A percentile compares a stretch with the other conserved stretches of the same genome.
Conservation (phyloP, 441 rosid species). For the Erodium trifolium region DNA sequence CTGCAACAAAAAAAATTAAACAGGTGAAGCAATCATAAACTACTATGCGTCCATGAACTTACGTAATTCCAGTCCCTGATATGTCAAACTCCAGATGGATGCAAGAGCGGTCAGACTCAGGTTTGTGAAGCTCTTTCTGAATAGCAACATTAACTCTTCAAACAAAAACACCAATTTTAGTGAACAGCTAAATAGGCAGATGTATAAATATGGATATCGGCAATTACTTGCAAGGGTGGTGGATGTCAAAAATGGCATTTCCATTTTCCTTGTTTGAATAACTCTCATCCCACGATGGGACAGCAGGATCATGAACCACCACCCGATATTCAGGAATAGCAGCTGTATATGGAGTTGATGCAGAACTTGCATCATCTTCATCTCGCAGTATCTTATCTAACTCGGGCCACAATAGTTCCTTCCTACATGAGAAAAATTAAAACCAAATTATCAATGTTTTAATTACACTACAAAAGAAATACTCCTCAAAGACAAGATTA, state of each 20-base stretch:
- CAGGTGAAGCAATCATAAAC: not conserved
- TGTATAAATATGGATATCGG: not conserved
- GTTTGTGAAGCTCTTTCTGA: slow-evolving; percentile 77
- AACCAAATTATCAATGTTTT: not conserved
- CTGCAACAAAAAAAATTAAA: not conserved
- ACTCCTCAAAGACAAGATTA: not conserved
- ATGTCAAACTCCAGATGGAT: slow-evolving; percentile 86
- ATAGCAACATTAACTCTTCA: slow-evolving; percentile 71
- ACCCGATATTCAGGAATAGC: slow-evolving; percentile 58
- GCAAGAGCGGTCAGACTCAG: slow-evolving; percentile 87
- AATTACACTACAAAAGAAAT: not conserved
- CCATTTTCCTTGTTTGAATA: slow-evolving; percentile 50
- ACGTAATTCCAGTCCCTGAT: slow-evolving; percentile 59
- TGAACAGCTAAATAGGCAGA: not conserved
- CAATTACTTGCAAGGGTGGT: slow-evolving; percentile 81
- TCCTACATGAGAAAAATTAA: slow-evolving; percentile 36
- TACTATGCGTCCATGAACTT: slow-evolving; percentile 23
- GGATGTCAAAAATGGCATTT: slow-evolving; percentile 49
- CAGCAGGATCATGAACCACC: slow-evolving; percentile 50
- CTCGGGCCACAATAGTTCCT: slow-evolving; percentile 75
- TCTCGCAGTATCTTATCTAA: slow-evolving; percentile 66
- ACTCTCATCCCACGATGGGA: slow-evolving; percentile 26
- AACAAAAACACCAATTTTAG: slow-evolving; percentile 13
- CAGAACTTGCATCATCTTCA: slow-evolving; percentile 55
- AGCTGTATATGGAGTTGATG: slow-evolving; percentile 68